Conservation (phyloP, 2,329 filamentous ascomycete species). For the Cyphellophora europaea region DNA sequence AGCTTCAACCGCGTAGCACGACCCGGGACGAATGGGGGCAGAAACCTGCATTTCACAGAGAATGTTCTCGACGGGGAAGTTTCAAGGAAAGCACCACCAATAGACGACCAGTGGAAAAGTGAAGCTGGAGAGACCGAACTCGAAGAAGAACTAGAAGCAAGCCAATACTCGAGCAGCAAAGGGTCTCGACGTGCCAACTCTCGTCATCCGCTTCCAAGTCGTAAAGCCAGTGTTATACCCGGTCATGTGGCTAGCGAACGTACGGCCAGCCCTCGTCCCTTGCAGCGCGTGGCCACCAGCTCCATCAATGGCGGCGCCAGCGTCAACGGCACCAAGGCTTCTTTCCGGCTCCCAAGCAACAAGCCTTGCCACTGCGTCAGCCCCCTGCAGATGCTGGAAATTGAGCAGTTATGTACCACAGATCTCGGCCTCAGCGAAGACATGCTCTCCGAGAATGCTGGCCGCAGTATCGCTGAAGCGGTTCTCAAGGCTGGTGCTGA, state of each 20-base stretch:
- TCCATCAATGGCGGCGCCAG: conserved; percentile 26
- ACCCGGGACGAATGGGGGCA: conserved; percentile 66
- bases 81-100: too few relatives aligned
- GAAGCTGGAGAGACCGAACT: conserved; percentile 57
- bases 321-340: conserved; percentile 18
- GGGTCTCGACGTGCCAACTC: conserved; percentile 34
- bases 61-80: conserved; percentile 69
- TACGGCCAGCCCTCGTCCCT: conserved; percentile 16
- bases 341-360: conserved; percentile 45
- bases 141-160: conserved; percentile 24
- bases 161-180: conserved; percentile 35
- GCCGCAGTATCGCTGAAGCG: conserved; percentile 77
- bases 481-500: conserved; percentile 54
- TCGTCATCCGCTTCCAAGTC: conserved; percentile 26
- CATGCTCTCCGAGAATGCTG: conserved; percentile 86
- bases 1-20: conserved; percentile 66
- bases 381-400: conserved; percentile 77
- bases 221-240: conserved; percentile 33
- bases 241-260: conserved; percentile 26
- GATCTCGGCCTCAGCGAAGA: conserved; percentile 82
- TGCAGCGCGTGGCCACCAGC: conserved; percentile 24
- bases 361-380: conserved; percentile 49
- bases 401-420: conserved; percentile 82
- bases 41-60: conserved; percentile 85
- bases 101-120: conserved; percentile 55